phyloP scores from a whole-genome alignment of 2,329 filamentous ascomycete genomes.

The Myriosclerotinia curreyana region DNA sequence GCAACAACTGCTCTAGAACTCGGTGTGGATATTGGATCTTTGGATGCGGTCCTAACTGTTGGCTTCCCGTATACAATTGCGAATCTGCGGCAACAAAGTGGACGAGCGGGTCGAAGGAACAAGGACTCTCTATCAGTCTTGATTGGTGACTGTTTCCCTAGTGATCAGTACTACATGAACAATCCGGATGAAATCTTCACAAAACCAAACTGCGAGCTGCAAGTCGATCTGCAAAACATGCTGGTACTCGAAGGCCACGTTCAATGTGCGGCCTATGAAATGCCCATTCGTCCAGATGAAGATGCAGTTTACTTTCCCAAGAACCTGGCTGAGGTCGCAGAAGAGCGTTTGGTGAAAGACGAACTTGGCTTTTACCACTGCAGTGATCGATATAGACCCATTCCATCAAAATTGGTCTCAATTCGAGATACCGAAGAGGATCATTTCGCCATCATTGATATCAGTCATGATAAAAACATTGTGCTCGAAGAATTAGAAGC shows the following conservation, averaged over 20 bases:
- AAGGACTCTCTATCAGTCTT: slow-evolving; percentile 90
- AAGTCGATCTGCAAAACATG: slow-evolving; percentile 89
- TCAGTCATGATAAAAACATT: slow-evolving; percentile 74
- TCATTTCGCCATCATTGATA: slow-evolving; percentile 92
- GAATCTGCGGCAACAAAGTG: slow-evolving; percentile 91
- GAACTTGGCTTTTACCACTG: slow-evolving; percentile 83
- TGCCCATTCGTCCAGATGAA: slow-evolving; percentile 78
- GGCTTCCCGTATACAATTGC: slow-evolving; percentile 96
- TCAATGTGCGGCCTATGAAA: slow-evolving; percentile 92
- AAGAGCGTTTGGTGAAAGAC: slow-evolving; percentile 71
- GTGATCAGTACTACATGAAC: slow-evolving; percentile 95
- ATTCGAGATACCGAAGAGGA: slow-evolving; percentile 87
- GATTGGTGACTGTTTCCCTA: slow-evolving; percentile 83
- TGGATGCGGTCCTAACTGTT: slow-evolving; percentile 91
- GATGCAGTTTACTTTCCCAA: slow-evolving; percentile 78
- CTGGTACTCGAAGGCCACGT: slow-evolving; percentile 90
- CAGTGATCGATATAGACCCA: slow-evolving; percentile 80
- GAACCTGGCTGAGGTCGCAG: slow-evolving; percentile 67
- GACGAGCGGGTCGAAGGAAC: slow-evolving; percentile 85
- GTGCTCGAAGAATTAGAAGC: slow-evolving; percentile 96
- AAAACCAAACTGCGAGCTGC: slow-evolving; percentile 82
- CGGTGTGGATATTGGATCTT: slow-evolving; percentile 88
- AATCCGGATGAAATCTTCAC: slow-evolving; percentile 94
- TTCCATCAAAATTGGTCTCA: slow-evolving; percentile 76
- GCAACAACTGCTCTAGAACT: slow-evolving; percentile 91